A percentile compares a stretch with the other conserved stretches of the same genome.
Evolutionary conservation across 1,284 basidiomycete genomes (phyloP).

Genomic region (Pterulicium gracile): DNA sequence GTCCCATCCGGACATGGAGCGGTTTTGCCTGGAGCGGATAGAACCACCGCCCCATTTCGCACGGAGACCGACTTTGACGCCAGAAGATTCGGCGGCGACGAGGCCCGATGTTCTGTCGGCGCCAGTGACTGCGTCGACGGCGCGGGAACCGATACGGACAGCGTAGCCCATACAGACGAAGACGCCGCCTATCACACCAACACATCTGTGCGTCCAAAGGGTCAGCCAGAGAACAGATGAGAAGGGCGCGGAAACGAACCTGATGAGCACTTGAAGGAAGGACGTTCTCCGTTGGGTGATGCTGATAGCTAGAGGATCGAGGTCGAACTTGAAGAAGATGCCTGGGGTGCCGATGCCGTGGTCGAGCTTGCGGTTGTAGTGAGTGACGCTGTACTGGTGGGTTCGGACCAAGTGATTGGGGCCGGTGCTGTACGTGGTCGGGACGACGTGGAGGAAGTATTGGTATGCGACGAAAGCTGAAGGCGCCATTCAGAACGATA

Average conservation of each 20-base stretch:
- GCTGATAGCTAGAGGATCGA: conserved; percentile 82
- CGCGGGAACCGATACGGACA: conserved; percentile 54
- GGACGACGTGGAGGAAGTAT: conserved; percentile 92
- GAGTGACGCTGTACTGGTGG: conserved; percentile 92
- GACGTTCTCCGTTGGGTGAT: conserved; percentile 82
- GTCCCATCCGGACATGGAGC: conserved; percentile 33
- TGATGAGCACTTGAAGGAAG: conserved; percentile 74
- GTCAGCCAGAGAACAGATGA: conserved; percentile 1
- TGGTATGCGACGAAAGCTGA: conserved; percentile 91
- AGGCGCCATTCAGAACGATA: conserved; percentile 3
- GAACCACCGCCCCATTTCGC: conserved; percentile 36
- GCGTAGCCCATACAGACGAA: conserved; percentile 76
- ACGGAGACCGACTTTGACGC: conserved; percentile 31
- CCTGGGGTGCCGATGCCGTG: conserved; percentile 80
- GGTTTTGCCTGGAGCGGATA: conserved; percentile 29
- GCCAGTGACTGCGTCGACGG: conserved; percentile 58
- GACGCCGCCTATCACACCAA: conserved; percentile 73
- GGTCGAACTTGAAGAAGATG: conserved; percentile 95
- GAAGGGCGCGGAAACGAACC: conserved; percentile 26
- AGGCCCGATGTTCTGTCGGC: conserved; percentile 43
- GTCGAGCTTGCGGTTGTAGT: conserved; percentile 73
- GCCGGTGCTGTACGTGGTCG: conserved; percentile 81
- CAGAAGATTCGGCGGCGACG: conserved; percentile 51
- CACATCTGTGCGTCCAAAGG: conserved; percentile 38
- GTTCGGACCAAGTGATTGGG: conserved; percentile 59